Evolutionary conservation across 2,329 filamentous ascomycete genomes (phyloP).

Genomic region (Hypoxylon sp.): DNA sequence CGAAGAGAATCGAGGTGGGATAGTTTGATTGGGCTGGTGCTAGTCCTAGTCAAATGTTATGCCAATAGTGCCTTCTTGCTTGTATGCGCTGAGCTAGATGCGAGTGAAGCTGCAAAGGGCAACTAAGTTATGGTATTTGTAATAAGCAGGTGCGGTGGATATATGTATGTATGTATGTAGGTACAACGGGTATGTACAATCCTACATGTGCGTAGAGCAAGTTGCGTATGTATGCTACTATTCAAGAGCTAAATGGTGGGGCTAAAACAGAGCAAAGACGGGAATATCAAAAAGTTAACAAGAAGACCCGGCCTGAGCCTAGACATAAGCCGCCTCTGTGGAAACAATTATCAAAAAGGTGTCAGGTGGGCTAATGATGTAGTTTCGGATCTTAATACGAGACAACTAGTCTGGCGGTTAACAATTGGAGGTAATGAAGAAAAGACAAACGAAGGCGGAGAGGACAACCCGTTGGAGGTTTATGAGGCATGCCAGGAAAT

Average conservation of each 20-base stretch:
- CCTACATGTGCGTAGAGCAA: neutral
- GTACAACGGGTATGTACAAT: conserved; percentile 20
- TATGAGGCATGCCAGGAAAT: conserved; percentile 9
- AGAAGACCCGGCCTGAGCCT: conserved; percentile 41
- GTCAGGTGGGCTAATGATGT: conserved; percentile 28
- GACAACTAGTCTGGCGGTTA: conserved; percentile 50
- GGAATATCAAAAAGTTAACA: conserved; percentile 26
- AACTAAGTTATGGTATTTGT: conserved; percentile 14
- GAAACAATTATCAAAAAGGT: conserved; percentile 28
- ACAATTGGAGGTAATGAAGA: conserved; percentile 30
- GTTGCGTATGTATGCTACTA: too few relatives aligned
- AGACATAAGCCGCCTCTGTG: conserved; percentile 20
- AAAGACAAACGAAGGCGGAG: conserved; percentile 7
- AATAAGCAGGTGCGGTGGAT: conserved; percentile 19
- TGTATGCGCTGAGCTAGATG: neutral
- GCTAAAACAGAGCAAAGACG: conserved; percentile 4
- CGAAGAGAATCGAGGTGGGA: conserved; percentile 27
- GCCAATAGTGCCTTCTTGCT: conserved; percentile 17
- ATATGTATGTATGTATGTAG: conserved; percentile 6
- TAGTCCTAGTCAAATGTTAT: conserved; percentile 19
- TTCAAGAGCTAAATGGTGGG: conserved; percentile 16
- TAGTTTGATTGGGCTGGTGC: conserved; percentile 31
- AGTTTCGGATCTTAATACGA: conserved; percentile 50
- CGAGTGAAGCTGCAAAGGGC: conserved; percentile 1
- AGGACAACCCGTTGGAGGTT: conserved; percentile 10